Base-by-base conservation (phyloP, 768 basidiomycete species). In the Suillus ampliporus region DNA sequence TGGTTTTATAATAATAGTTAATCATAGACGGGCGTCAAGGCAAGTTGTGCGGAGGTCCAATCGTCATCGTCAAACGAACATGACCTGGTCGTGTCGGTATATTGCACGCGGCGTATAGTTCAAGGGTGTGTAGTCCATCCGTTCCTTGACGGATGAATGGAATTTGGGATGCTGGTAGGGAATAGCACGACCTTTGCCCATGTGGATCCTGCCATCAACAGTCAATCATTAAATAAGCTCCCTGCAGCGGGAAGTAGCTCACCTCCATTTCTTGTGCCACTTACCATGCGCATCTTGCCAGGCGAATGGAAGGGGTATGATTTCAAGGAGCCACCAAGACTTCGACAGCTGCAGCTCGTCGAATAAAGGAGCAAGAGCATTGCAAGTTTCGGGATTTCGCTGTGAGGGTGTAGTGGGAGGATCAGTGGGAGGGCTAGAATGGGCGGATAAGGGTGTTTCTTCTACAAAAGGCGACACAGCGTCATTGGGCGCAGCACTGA, bases 271-370 rank as follows among this genome's bases (percentile, higher is more conserved):
- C 9, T 63, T 76, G 64, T 85, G 83, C 89, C 89, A 91, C 17
- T 66, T 69, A 2, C 86, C 84, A 1, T 80, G 56, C 0, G 63
- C 65, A 62, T 90, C 86, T 70, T 91, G 90, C 80, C 82, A 89
- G 21, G 77, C 71, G 66, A 80, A 84, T 43, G 68, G 71, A 59
- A 82, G 68, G 17, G 89, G 90, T 0, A 91, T 34, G 31, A 91
- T 74, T 74, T 94, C 91, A 40, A 92, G 74, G n/a, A 90, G 38
- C 90, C 89, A 89, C 91, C 91, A 94, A 1, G 78, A 5, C 21
- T 72, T 74, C 17, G 72, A 71, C 9, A 54, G 52, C 70, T 76
- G 72, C 50, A 93, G 74, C 64, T 78, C 59, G 66, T 92, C 90
- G 63, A 86, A 76, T 2, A 87, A 66, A 1, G 82, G 84, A 68